Evolutionary conservation across 1,284 basidiomycete species (phyloP), one percentile per base, ranked within the genome.

Genomic region (Anthracocystis setariae): DNA sequence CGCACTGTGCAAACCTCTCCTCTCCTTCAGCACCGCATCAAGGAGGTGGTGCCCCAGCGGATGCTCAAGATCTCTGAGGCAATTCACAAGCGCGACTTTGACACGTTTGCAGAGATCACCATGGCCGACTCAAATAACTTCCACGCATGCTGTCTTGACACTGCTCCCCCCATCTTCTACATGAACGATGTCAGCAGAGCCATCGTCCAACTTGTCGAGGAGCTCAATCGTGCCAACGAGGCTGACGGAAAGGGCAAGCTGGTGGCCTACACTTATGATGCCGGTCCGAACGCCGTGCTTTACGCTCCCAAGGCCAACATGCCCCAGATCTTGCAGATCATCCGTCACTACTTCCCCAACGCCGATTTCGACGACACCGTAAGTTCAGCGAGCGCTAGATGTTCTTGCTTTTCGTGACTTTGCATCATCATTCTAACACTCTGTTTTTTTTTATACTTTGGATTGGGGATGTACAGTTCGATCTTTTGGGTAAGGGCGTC

Each of bases 271-370:
- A 98, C 96, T 7, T 98, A 92, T 83, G 96, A 99, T 79, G 96
- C 95, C 0, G 95, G 95, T 37, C 96, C 96, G 32, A 99, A 99
- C 85, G 95, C 95, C 1, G 96, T 99, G 77, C 93, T 99, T 78
- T 99, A 98, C 84, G 88, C 93, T 0, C 88, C 89, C 20, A 87
- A 91, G 81, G 55, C 58, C 43, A 72, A 82, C 55, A 61, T 78
- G 53, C 48, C 58, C 2, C 27, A 53, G n/a, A 65, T 81, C n/a
- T 51, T 80, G 25, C 56, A 62, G 46, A 62, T 70, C 9, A 69
- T 82, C 56, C 71, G 77, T 5, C 81, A 81, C 67, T 82, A 82
- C 72, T 82, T 82, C 70, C 80, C 80, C 38, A 80, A 76, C 46
- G 76, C 81, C 23, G 77, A 77, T 62, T 81, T 82, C 56, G 81